These are phyloP conservation scores for Wickerhamiella occidentalis DNA, from an alignment of 805 yeast genomes.

Conservation along the genomic window DNA sequence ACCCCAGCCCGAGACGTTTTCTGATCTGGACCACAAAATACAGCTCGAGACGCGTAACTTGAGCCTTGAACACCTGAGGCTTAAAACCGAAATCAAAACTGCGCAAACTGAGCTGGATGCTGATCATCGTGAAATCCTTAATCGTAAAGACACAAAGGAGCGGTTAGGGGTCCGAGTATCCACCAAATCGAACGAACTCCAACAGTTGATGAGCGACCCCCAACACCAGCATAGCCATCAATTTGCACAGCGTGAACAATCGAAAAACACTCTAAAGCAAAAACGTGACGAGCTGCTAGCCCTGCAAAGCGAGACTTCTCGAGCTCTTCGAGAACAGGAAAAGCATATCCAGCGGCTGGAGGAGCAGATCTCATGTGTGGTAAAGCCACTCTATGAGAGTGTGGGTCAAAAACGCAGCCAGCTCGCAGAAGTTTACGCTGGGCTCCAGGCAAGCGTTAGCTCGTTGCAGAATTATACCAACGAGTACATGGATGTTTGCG, in stretches of 20 bases:
- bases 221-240: background rate
- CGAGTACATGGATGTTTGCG: conserved; percentile 1
- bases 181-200: background rate
- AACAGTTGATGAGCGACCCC: background rate
- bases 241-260: background rate
- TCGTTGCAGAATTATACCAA: background rate
- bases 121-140: background rate
- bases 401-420: background rate
- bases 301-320: background rate
- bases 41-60: background rate
- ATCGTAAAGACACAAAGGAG: background rate
- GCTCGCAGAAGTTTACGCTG: background rate
- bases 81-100: background rate
- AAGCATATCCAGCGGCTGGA: background rate
- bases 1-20: background rate
- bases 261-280: background rate
- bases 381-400: background rate
- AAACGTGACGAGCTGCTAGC: background rate
- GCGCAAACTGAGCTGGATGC: background rate
- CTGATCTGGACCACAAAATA: background rate
- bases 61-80: background rate
- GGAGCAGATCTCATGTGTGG: background rate
- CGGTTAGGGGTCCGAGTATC: background rate
- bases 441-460: background rate
- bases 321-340: background rate